Percentiles rank a stretch among this genome's conserved stretches.
These are phyloP conservation scores for Podila verticillata DNA, from an alignment of 192 early-diverging fungal genomes.

Conservation along the genomic window DNA sequence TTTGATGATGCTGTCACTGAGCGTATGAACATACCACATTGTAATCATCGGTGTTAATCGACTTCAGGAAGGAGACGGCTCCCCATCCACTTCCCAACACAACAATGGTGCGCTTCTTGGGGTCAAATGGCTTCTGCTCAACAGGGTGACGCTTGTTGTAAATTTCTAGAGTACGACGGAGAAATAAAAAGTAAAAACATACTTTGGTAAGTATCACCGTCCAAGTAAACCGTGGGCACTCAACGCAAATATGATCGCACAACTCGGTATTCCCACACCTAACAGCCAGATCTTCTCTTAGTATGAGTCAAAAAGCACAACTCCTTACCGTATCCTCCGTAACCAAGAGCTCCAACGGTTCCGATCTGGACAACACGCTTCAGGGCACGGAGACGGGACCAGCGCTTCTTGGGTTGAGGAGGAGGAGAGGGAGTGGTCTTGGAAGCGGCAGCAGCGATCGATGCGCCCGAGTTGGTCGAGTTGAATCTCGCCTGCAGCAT, in stretches of 20 bases:
- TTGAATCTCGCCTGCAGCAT: constrained; percentile 22
- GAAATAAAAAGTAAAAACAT: neutral
- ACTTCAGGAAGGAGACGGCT: constrained; percentile 68
- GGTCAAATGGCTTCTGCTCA: constrained; percentile 52
- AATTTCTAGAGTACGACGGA: constrained; percentile 30
- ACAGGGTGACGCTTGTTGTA: constrained; percentile 53
- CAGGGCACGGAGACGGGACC: constrained; percentile 46
- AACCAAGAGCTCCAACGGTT: constrained; percentile 41
- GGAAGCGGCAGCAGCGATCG: constrained; percentile 19
- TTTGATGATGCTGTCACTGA: too few species aligned
- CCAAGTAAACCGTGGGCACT: too few species aligned
- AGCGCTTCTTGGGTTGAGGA: constrained; percentile 42
- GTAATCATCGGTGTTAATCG: constrained; percentile 80
- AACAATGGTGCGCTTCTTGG: constrained; percentile 49
- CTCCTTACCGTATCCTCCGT: constrained; percentile 45
- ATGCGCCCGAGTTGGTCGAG: constrained; percentile 35
- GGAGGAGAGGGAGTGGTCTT: constrained; percentile 3
- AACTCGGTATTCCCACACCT: neutral
- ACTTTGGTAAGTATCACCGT: neutral
- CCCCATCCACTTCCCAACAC: constrained; percentile 47
- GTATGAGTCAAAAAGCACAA: neutral
- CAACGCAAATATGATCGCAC: too few species aligned
- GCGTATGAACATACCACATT: constrained; percentile 64
- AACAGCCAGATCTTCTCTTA: neutral
- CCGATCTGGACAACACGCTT: constrained; percentile 49